A percentile compares a stretch with the other conserved stretches of the same genome.
Evolutionary conservation across 2,329 filamentous ascomycete genomes (phyloP).

Genomic region (Microsporum audouinii): DNA sequence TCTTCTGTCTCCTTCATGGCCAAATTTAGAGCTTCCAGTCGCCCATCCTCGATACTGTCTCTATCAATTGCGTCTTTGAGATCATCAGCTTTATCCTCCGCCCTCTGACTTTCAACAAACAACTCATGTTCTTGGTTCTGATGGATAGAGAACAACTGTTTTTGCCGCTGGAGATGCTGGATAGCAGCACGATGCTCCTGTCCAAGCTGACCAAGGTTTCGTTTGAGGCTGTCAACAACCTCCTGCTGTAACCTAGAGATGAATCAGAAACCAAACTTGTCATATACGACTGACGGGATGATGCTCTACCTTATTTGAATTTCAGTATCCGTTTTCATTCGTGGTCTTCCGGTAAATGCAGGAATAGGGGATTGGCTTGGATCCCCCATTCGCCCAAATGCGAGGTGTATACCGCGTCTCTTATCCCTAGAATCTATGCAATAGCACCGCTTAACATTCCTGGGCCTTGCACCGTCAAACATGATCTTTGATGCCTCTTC

Average conservation of each 20-base stretch:
- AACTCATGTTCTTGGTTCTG: slow-evolving; percentile 39
- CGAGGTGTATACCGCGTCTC: slow-evolving; percentile 51
- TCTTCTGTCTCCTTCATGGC: slow-evolving; percentile 48
- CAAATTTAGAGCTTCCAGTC: slow-evolving; percentile 47
- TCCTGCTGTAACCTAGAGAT: slow-evolving; percentile 34
- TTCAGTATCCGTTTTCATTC: slow-evolving; percentile 71
- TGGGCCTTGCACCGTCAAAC: slow-evolving; percentile 49
- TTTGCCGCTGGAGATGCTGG: slow-evolving; percentile 40
- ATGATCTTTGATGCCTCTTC: slow-evolving; percentile 58
- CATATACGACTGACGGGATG: neutral
- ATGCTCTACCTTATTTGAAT: slow-evolving; percentile 47
- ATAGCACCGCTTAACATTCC: slow-evolving; percentile 60
- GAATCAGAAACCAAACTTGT: neutral
- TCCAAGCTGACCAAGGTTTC: slow-evolving; percentile 45
- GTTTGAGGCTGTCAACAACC: slow-evolving; percentile 42
- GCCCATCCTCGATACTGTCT: slow-evolving; percentile 52
- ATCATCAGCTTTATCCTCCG: slow-evolving; percentile 51
- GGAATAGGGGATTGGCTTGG: slow-evolving; percentile 43
- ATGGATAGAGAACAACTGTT: slow-evolving; percentile 41
- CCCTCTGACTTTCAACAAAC: slow-evolving; percentile 45
- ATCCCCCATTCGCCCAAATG: slow-evolving; percentile 38
- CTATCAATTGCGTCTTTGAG: slow-evolving; percentile 55
- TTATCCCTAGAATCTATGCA: slow-evolving; percentile 53
- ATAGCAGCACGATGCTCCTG: slow-evolving; percentile 39
- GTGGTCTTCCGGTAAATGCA: slow-evolving; percentile 44